Evolutionary conservation across 441 rosid genomes (phyloP).

Genomic region (Macaranga tanarius): DNA sequence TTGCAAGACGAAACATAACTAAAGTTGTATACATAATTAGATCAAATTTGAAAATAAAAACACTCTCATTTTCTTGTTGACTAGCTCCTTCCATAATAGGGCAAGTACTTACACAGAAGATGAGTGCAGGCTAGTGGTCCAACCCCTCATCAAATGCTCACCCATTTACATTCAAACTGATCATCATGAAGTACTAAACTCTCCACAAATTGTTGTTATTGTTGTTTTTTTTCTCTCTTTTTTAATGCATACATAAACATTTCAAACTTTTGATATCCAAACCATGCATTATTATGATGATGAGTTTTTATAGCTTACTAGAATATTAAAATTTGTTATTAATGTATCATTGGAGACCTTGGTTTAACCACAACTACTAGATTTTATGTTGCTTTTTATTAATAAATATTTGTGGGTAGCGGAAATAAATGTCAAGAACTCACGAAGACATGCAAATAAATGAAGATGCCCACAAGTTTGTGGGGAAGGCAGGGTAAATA

Average conservation of each 20-base stretch:
- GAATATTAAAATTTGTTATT: no score
- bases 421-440: no score
- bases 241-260: not conserved
- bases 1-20: not conserved
- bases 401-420: no score
- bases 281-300: no score
- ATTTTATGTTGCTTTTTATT: no score
- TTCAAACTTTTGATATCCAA: no score
- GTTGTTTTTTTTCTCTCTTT: no score
- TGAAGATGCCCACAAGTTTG: not conserved
- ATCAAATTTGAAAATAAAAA: constrained; percentile 20
- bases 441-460: not conserved
- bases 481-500: constrained; percentile 16
- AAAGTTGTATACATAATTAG: constrained; percentile 13
- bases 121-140: constrained; percentile 39
- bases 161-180: constrained; percentile 17
- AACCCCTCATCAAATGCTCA: constrained; percentile 34
- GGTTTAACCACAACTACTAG: no score
- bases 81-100: constrained; percentile 23
- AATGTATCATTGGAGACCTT: no score
- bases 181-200: constrained; percentile 26
- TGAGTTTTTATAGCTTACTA: no score
- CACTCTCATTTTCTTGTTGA: constrained; percentile 51
- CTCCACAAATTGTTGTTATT: not conserved
- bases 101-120: constrained; percentile 22